phyloP scores from a whole-genome alignment of 2,329 filamentous ascomycete species.

The Aspergillus jensenii region DNA sequence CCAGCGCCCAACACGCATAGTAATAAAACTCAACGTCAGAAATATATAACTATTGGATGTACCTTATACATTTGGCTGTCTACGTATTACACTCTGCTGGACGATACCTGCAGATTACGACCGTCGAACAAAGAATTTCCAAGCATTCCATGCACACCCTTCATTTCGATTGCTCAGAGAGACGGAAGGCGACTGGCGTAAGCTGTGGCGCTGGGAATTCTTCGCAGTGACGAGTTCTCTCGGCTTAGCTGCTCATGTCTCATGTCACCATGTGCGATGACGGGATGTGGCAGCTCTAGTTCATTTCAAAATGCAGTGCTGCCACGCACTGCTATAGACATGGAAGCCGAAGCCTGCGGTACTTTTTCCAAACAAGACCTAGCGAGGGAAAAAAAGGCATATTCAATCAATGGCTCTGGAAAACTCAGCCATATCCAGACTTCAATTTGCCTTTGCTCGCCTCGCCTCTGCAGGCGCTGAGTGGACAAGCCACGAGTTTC shows the following conservation, averaged over 20 bases:
- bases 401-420: background rate
- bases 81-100: no score
- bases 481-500: no score
- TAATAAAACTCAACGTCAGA: background rate
- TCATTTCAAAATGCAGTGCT: conserved; percentile 12
- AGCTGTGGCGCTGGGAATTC: no score
- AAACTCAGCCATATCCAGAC: background rate
- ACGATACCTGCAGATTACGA: no score
- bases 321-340: conserved; percentile 22
- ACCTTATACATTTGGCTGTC: no score
- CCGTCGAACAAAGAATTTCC: conserved; percentile 2
- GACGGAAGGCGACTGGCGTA: background rate
- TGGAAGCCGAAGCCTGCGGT: background rate
- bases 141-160: conserved; percentile 10
- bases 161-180: conserved; percentile 1
- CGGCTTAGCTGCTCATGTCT: no score
- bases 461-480: background rate
- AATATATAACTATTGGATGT: background rate
- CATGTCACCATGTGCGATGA: background rate
- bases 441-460: background rate
- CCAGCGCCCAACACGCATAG: background rate
- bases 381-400: background rate
- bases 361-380: background rate
- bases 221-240: no score
- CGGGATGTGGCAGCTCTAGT: conserved; percentile 11